These are phyloP conservation scores for Trametes sanguinea DNA, from an alignment of 768 basidiomycete species.

Conservation along the genomic window DNA sequence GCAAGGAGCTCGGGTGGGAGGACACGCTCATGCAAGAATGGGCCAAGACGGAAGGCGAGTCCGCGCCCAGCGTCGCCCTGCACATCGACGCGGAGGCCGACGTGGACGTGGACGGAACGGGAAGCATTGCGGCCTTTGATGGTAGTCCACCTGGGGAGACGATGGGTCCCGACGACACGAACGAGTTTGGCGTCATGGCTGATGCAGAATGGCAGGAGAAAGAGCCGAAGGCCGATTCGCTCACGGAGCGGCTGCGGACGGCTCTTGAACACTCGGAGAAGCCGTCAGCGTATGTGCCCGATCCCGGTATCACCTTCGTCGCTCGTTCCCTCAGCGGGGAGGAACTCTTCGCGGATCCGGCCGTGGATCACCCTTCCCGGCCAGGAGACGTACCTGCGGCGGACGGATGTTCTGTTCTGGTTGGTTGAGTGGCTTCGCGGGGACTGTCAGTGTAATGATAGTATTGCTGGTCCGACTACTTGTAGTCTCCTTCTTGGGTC, in stretches of 20 bases:
- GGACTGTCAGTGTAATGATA: background rate
- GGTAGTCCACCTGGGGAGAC: background rate
- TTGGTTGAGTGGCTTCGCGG: background rate
- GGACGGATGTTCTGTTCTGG: background rate
- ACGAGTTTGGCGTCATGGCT: background rate
- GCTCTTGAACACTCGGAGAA: conserved; percentile 22
- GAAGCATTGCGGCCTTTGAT: background rate
- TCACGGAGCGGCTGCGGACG: conserved; percentile 14
- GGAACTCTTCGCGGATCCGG: conserved; percentile 13
- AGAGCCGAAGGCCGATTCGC: conserved; percentile 4
- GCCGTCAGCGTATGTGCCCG: conserved; percentile 7
- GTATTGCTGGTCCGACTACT: too few species aligned
- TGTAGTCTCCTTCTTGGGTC: background rate
- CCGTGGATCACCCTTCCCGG: background rate
- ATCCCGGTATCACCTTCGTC: conserved; percentile 14
- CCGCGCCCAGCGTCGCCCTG: conserved; percentile 6
- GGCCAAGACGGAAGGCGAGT: conserved; percentile 25
- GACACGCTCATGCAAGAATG: conserved; percentile 28
- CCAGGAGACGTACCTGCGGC: background rate
- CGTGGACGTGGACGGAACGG: background rate
- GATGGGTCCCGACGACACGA: background rate
- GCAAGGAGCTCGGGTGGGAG: conserved; percentile 73
- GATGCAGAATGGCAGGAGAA: conserved; percentile 17
- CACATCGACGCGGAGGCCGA: background rate
- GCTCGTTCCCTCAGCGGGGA: conserved; percentile 20